A percentile compares a stretch with the other conserved stretches of the same genome.
phyloP scores from a whole-genome alignment of 768 basidiomycete genomes.

The Polyporus arcularius region DNA sequence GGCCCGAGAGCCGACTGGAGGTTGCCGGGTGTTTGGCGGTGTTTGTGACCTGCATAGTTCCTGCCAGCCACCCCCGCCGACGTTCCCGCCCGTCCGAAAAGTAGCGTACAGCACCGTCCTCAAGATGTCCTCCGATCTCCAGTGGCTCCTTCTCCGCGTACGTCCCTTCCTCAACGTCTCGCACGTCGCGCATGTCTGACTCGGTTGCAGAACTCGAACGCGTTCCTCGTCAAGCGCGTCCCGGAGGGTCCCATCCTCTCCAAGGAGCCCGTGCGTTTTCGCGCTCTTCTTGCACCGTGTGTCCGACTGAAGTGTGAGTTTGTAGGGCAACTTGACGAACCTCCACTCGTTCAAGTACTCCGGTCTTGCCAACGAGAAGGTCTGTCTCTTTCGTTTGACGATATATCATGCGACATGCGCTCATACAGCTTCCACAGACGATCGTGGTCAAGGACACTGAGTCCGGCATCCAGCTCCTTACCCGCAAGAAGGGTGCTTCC shows the following conservation, averaged over 20 bases:
- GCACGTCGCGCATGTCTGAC: slow-evolving; percentile 2
- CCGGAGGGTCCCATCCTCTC: slow-evolving; percentile 79
- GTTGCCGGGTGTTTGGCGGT: slow-evolving; percentile 5
- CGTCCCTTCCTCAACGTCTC: slow-evolving; percentile 34
- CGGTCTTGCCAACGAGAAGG: slow-evolving; percentile 84
- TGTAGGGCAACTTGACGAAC: slow-evolving; percentile 83
- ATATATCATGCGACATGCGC: not conserved
- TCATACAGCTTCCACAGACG: slow-evolving; percentile 42
- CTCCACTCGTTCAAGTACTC: slow-evolving; percentile 93
- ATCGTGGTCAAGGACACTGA: slow-evolving; percentile 61
- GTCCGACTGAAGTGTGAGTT: slow-evolving; percentile 16
- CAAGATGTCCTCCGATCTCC: slow-evolving; percentile 86
- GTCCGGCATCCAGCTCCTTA: slow-evolving; percentile 58
- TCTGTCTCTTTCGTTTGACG: slow-evolving; percentile 26
- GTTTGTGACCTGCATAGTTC: slow-evolving; percentile 33
- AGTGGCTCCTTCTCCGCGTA: slow-evolving; percentile 92
- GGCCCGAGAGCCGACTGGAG: too few relatives aligned
- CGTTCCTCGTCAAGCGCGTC: slow-evolving; percentile 80
- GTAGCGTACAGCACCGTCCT: slow-evolving; percentile 24
- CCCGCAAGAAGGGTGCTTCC: slow-evolving; percentile 65
- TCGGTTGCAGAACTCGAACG: slow-evolving; percentile 69
- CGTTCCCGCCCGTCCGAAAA: slow-evolving; percentile 26
- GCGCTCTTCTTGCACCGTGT: not conserved
- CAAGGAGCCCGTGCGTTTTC: slow-evolving; percentile 69
- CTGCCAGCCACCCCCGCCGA: slow-evolving; percentile 28